Conservation (phyloP, 2,329 filamentous ascomycete genomes). For the Fusarium robinianum region DNA sequence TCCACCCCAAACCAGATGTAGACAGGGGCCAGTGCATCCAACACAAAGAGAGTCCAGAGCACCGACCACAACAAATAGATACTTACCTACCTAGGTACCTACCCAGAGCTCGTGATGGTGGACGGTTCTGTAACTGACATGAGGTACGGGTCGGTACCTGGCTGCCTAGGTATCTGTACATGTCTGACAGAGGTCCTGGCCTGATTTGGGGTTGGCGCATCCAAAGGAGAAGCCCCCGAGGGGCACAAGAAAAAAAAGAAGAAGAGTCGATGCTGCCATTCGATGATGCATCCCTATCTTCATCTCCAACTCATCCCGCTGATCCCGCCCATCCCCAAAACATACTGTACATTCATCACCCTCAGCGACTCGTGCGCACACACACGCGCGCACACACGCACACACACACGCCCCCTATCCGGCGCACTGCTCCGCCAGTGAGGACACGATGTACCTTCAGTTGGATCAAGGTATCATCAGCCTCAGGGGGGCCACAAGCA, state of each 20-base stretch:
- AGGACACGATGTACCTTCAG: slow-evolving; percentile 1
- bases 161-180: neutral
- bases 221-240: too few species aligned
- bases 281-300: too few species aligned
- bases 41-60: too few species aligned
- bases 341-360: too few species aligned
- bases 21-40: too few species aligned
- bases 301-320: too few species aligned
- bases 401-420: neutral
- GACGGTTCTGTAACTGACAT: neutral
- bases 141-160: neutral
- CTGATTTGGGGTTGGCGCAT: slow-evolving; percentile 9
- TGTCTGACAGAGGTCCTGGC: slow-evolving; percentile 17
- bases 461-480: slow-evolving; percentile 14
- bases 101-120: neutral
- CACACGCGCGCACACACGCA: slow-evolving; percentile 7
- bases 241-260: too few species aligned
- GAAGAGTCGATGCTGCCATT: slow-evolving; percentile 22
- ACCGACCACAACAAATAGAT: too few species aligned
- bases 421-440: slow-evolving; percentile 2
- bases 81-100: slow-evolving; percentile 10
- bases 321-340: too few species aligned
- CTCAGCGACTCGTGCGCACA: too few species aligned
- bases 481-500: slow-evolving; percentile 26
- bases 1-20: too few species aligned